A percentile compares a stretch with the other conserved stretches of the same genome.
phyloP scores from a whole-genome alignment of 352 stramenopile species.

The Pythium chondricola region DNA sequence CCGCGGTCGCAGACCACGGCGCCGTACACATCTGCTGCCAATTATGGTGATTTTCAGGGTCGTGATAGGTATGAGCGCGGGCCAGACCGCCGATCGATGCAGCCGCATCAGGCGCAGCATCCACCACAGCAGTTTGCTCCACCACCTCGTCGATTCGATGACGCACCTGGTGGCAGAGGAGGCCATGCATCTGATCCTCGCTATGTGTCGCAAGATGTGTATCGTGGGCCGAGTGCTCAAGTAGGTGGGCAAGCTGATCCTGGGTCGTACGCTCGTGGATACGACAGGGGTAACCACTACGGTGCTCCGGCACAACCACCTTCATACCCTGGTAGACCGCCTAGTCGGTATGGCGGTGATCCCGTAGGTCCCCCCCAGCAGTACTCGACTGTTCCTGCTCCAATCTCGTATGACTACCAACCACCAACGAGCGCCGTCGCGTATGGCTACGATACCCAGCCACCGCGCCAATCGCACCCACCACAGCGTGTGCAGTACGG shows the following conservation, averaged over 20 bases:
- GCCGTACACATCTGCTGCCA: no score
- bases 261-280: not conserved
- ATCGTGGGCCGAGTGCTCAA: conserved; percentile 2
- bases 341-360: conserved; percentile 4
- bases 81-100: conserved; percentile 3
- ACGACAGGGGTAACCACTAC: conserved; percentile 5
- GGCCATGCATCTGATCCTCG: not conserved
- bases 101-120: not conserved
- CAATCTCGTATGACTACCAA: conserved; percentile 12
- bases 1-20: not conserved
- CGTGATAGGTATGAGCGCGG: conserved; percentile 11
- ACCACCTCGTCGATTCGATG: conserved; percentile 6
- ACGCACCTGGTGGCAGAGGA: conserved; percentile 1
- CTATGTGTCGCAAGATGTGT: conserved; percentile 10
- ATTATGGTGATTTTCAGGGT: conserved; percentile 5
- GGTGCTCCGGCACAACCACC: not conserved
- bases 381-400: conserved; percentile 7
- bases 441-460: conserved; percentile 9
- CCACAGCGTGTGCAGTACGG: conserved; percentile 2
- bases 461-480: not conserved
- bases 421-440: not conserved
- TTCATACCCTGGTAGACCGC: not conserved
- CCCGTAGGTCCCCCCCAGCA: not conserved
- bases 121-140: not conserved
- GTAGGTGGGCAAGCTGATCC: conserved; percentile 1